Conservation (phyloP, 768 basidiomycete species). For the Pleurotus tuber-regium region DNA sequence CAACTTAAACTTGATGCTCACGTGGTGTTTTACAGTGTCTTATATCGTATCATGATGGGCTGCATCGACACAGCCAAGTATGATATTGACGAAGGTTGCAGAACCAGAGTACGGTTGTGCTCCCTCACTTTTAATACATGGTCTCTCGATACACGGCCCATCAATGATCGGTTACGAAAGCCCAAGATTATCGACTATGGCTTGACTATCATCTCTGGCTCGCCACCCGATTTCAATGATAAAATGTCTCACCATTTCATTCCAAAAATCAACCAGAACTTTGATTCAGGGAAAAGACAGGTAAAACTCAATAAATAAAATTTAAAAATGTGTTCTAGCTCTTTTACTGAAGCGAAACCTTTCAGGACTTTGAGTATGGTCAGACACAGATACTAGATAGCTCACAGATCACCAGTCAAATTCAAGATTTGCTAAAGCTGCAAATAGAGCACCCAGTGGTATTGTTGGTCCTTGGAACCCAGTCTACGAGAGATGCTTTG, state of each 20-base stretch:
- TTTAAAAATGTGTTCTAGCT: not conserved
- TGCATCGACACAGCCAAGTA: not conserved
- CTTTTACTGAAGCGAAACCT: not conserved
- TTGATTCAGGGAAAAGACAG: not conserved
- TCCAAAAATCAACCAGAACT: not conserved
- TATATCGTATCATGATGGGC: not conserved
- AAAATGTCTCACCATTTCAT: not conserved
- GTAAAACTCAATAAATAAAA: not conserved
- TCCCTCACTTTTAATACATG: not conserved
- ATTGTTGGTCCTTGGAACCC: not conserved
- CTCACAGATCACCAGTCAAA: too few species aligned
- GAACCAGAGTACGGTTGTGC: not conserved
- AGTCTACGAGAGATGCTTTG: not conserved
- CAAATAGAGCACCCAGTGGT: not conserved
- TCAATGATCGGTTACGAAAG: not conserved
- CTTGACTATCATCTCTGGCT: not conserved
- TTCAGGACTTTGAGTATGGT: not conserved
- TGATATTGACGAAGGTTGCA: not conserved
- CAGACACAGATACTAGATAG: too few species aligned
- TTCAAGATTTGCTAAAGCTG: too few species aligned
- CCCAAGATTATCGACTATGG: constrained; percentile 1
- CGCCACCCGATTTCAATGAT: not conserved
- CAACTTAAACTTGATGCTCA: not conserved
- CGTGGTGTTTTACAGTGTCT: not conserved
- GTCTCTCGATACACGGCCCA: not conserved